These are phyloP conservation scores for Caryocar brasiliense DNA, from an alignment of 441 rosid species.

Conservation along the genomic window DNA sequence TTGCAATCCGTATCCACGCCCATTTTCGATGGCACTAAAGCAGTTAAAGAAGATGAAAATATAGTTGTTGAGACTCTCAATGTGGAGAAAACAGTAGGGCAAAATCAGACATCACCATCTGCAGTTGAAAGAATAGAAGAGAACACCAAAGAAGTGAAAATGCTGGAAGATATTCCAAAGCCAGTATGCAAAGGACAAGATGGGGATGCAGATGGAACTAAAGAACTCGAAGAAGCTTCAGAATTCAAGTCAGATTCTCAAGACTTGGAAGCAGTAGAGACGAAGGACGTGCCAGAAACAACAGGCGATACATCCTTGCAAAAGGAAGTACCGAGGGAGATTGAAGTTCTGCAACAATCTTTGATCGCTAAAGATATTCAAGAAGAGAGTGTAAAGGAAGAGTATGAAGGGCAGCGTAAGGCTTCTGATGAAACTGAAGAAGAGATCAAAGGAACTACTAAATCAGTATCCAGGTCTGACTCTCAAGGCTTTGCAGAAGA, in stretches of 20 bases:
- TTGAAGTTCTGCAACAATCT: slow-evolving; percentile 12
- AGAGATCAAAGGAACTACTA: slow-evolving; percentile 8
- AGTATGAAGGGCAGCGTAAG: not conserved
- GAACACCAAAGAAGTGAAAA: slow-evolving; percentile 7
- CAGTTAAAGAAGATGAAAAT: slow-evolving; percentile 8
- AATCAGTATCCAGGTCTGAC: not conserved
- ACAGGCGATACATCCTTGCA: slow-evolving; percentile 12
- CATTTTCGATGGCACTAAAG: slow-evolving; percentile 4
- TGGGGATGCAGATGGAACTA: slow-evolving; percentile 3
- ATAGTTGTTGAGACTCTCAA: slow-evolving; percentile 12
- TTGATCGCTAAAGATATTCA: slow-evolving; percentile 1
- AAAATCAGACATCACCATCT: slow-evolving; percentile 2
- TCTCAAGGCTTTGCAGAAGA: slow-evolving; percentile 1
- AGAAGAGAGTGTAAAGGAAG: slow-evolving; percentile 9
- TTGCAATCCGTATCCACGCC: slow-evolving; percentile 3
- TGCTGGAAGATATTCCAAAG: slow-evolving; percentile 5
- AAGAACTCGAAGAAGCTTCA: slow-evolving; percentile 12
- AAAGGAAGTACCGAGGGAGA: slow-evolving; percentile 5
- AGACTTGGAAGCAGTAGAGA: too few species aligned
- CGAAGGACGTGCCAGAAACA: slow-evolving; percentile 3
- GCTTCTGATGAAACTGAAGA: slow-evolving; percentile 5
- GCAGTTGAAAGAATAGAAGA: slow-evolving; percentile 16
- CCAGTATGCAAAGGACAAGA: slow-evolving; percentile 7
- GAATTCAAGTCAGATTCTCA: too few species aligned
- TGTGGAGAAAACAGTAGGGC: slow-evolving; percentile 18